Evolutionary conservation across 208 protist species (phyloP).

Genomic region (Trypanosoma melophagium): DNA sequence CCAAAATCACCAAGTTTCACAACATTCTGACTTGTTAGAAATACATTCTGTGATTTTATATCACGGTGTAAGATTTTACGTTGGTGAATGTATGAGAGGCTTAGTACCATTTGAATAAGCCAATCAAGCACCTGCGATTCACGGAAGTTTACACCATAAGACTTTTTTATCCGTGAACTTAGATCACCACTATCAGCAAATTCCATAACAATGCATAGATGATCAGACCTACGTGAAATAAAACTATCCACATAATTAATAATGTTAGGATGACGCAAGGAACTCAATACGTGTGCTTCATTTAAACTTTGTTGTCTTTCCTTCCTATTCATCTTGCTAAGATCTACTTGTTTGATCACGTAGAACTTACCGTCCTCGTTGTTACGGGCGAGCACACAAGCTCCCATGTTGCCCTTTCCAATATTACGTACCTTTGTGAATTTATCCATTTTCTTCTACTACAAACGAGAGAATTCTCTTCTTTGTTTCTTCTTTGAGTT

Average conservation of each 20-base stretch:
- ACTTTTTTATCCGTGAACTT: constrained; percentile 73
- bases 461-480: too few relatives aligned
- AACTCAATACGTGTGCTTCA: constrained; percentile 86
- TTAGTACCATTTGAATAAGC: constrained; percentile 89
- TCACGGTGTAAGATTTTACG: constrained; percentile 93
- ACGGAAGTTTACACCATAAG: constrained; percentile 73
- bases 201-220: constrained; percentile 94
- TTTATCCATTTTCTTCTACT: constrained; percentile 76
- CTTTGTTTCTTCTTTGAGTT: too few relatives aligned
- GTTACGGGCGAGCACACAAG: constrained; percentile 87
- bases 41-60: constrained; percentile 94
- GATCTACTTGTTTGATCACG: constrained; percentile 93
- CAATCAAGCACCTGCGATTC: constrained; percentile 88
- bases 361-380: constrained; percentile 92
- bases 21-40: constrained; percentile 84
- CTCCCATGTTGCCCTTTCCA: constrained; percentile 94
- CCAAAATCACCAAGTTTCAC: constrained; percentile 95
- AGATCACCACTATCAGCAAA: constrained; percentile 90
- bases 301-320: constrained; percentile 91
- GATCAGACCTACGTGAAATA: constrained; percentile 81
- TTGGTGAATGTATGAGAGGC: constrained; percentile 90
- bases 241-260: constrained; percentile 94
- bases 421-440: constrained; percentile 91
- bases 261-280: constrained; percentile 93
- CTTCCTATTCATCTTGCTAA: constrained; percentile 86